Base-by-base conservation (phyloP, 495 filamentous ascomycete genomes). In the Parmelia sp. region DNA sequence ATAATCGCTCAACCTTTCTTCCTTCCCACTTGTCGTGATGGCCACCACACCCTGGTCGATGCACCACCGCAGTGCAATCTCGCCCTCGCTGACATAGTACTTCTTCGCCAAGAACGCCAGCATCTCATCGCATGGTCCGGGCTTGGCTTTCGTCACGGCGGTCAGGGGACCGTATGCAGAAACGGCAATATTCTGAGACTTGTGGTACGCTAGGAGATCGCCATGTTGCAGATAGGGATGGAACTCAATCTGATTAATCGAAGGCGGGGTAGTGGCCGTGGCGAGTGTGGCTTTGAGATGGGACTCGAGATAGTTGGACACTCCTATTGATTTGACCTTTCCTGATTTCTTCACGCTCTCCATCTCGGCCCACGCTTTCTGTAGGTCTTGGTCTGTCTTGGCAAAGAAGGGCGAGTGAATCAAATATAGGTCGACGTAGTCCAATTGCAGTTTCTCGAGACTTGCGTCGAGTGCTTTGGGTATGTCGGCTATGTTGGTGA, bases 241-340 rank as follows among this genome's bases (percentile, higher is more conserved):
- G 69, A 83, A 93, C 74, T 96, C 91, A 65, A 96, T 89, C 78
- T 96, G 91, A 74, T 96, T 96, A 69, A 91, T 81, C 3, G 79
- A 84, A 0, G 92, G 92, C 17, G 77, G 71, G 27, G 83, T 71
- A 47, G 78, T 84, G 25, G 88, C 86, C 0, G 84, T 90, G 62
- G 84, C 74, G 17, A 95, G 74, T 44, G 88, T 82, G 3, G 81
- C 79, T 69, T 91, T 83, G 23, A 96, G 77, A 70, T 96, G 82
- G 42, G 76, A 72, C 40, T 84, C 77, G 15, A 89, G 70, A 75
- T 85, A 95, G 71, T 96, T 96, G 65, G 88, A 92, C 6, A 96
- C 90, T 17, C 91, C 92, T 70, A 96, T 95, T 27, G 85, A 86
- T 57, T 83, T 83, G 14, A 88, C 86, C 62, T 87, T 84, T 15